phyloP scores from a whole-genome alignment of 2,329 filamentous ascomycete genomes.

The Pleoardoris graminearum region DNA sequence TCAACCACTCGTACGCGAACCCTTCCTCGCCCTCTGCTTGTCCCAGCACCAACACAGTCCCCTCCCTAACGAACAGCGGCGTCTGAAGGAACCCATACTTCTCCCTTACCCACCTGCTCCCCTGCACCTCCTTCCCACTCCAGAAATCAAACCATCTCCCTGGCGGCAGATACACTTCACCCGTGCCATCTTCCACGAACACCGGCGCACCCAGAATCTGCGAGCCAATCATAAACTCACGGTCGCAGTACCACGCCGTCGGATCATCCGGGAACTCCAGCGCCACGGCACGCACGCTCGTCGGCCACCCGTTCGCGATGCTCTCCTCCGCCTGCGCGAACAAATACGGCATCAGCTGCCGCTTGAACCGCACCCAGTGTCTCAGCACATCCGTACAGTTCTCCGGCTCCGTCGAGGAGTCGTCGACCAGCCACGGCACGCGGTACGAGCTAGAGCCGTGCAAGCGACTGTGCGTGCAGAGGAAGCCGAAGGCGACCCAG shows the following conservation, averaged over 20 bases:
- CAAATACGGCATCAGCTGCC: conserved; percentile 62
- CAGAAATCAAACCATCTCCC: conserved; percentile 57
- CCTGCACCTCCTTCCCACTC: conserved; percentile 46
- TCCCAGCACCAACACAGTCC: conserved; percentile 47
- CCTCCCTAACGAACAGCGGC: conserved; percentile 49
- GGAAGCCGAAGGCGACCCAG: conserved; percentile 75
- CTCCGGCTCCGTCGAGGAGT: conserved; percentile 57
- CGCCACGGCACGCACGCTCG: conserved; percentile 65
- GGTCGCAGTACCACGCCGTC: conserved; percentile 69
- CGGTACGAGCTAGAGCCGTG: conserved; percentile 72
- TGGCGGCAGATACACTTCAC: conserved; percentile 67
- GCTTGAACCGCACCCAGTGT: conserved; percentile 58
- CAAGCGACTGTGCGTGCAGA: conserved; percentile 71
- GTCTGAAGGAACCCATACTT: conserved; percentile 46
- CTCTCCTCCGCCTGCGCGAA: conserved; percentile 57
- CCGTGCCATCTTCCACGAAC: conserved; percentile 64
- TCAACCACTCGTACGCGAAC: conserved; percentile 49
- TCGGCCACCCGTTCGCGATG: conserved; percentile 59
- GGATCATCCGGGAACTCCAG: conserved; percentile 72
- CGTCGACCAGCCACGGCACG: conserved; percentile 74
- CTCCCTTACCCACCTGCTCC: conserved; percentile 51
- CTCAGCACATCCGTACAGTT: conserved; percentile 59
- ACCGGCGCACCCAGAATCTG: conserved; percentile 66
- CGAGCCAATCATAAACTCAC: conserved; percentile 74
- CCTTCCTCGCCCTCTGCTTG: conserved; percentile 43